Evolutionary conservation across 345 rosid genomes (phyloP).

Genomic region (Populus pruinosa): DNA sequence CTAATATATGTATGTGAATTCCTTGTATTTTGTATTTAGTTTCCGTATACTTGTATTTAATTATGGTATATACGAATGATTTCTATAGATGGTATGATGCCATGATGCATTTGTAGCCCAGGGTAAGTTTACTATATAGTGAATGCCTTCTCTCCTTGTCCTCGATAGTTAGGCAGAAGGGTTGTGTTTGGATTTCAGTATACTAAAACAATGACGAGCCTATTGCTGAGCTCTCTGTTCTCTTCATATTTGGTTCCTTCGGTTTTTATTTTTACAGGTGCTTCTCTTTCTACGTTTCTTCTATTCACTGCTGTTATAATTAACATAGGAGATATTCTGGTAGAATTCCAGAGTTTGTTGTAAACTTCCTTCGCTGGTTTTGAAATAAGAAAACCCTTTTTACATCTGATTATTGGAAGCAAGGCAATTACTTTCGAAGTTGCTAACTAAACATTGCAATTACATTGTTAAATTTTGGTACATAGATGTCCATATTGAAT

Average conservation of each 20-base stretch:
- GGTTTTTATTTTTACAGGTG: slow-evolving; percentile 34
- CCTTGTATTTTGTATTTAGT: too few relatives aligned
- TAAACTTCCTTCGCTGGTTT: background rate
- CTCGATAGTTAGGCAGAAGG: too few relatives aligned
- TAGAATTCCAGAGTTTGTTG: background rate
- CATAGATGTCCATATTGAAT: background rate
- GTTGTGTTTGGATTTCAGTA: background rate
- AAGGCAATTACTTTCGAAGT: background rate
- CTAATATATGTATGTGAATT: too few relatives aligned
- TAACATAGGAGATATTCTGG: background rate
- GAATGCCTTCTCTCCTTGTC: too few relatives aligned
- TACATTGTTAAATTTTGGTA: background rate
- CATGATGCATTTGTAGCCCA: background rate
- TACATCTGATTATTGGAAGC: background rate
- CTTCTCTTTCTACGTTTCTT: background rate
- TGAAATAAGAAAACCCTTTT: background rate
- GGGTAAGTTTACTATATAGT: background rate
- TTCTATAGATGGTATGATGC: too few relatives aligned
- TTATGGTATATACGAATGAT: too few relatives aligned
- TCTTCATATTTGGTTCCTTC: slow-evolving; percentile 17
- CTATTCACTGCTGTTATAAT: background rate
- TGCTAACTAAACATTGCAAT: background rate
- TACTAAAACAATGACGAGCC: slow-evolving; percentile 23
- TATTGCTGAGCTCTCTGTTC: slow-evolving; percentile 15
- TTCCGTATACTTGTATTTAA: too few relatives aligned